Conservation (phyloP, 2,329 filamentous ascomycete species). For the Thermothelomyces thermophilus region DNA sequence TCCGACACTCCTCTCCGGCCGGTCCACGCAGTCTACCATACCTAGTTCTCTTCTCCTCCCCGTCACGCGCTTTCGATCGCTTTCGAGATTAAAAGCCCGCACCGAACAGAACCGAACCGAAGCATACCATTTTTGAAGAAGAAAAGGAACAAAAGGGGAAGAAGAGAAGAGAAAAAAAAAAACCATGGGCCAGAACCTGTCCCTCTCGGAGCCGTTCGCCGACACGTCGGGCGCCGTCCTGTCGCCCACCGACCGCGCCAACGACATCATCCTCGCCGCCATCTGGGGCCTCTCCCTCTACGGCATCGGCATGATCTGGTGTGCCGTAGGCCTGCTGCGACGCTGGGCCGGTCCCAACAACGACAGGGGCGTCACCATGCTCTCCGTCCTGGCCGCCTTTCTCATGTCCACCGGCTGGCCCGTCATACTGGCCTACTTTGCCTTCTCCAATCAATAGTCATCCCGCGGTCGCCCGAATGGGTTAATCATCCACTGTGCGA, state of each 20-base stretch:
- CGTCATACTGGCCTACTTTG: conserved; percentile 23
- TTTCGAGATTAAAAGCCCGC: no score
- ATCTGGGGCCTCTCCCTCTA: conserved; percentile 34
- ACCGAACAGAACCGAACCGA: no score
- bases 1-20: conserved; percentile 3
- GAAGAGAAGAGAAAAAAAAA: no score
- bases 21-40: neutral
- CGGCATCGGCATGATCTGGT: conserved; percentile 37
- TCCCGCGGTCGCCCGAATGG: no score
- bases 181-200: conserved; percentile 38
- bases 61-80: no score
- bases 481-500: no score
- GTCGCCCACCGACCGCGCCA: conserved; percentile 27
- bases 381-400: conserved; percentile 22
- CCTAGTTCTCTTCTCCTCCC: no score
- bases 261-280: conserved; percentile 30
- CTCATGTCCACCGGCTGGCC: conserved; percentile 24
- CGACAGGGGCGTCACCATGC: conserved; percentile 22
- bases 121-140: no score
- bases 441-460: conserved; percentile 8
- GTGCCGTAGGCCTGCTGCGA: conserved; percentile 36
- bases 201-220: conserved; percentile 29
- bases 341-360: conserved; percentile 38
- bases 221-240: conserved; percentile 33
- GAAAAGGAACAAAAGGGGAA: no score